A percentile compares a stretch with the other conserved stretches of the same genome.
Evolutionary conservation across 116 monocot genomes (phyloP).

Genomic region (Dioscorea cayenensis): DNA sequence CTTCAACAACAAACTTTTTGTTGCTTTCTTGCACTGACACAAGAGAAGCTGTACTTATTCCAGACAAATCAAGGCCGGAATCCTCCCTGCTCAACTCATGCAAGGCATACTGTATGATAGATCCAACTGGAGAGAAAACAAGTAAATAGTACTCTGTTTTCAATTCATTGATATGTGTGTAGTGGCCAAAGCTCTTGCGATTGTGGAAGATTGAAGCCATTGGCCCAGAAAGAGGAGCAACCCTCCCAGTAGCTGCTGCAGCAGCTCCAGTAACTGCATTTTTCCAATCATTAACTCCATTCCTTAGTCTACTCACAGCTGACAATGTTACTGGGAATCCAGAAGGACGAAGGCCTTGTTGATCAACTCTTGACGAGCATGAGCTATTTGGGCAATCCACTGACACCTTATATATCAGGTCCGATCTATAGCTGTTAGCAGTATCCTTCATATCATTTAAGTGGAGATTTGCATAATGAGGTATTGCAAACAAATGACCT

Average conservation of each 20-base stretch:
- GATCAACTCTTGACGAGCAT: conserved; percentile 19
- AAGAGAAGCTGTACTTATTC: conserved; percentile 21
- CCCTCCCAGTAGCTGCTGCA: conserved; percentile 67
- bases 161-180: conserved; percentile 20
- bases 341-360: conserved; percentile 20
- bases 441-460: conserved; percentile 20
- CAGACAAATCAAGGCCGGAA: conserved; percentile 29
- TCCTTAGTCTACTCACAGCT: conserved; percentile 76
- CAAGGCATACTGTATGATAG: conserved; percentile 71
- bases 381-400: not conserved
- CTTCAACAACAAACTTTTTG: conserved; percentile 61
- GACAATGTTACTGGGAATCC: conserved; percentile 61
- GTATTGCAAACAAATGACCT: conserved; percentile 76
- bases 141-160: conserved; percentile 51
- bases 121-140: conserved; percentile 83
- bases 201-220: conserved; percentile 80
- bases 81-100: conserved; percentile 28
- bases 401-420: conserved; percentile 14
- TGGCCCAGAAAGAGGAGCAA: conserved; percentile 59
- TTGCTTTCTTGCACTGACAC: conserved; percentile 28
- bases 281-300: conserved; percentile 72
- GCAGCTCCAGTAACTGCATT: conserved; percentile 68
- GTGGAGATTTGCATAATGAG: conserved; percentile 27
- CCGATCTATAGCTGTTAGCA: conserved; percentile 12
- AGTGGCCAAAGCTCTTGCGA: conserved; percentile 24